phyloP scores from a whole-genome alignment of 2,329 filamentous ascomycete genomes.

The Pseudocercospora crystallina region DNA sequence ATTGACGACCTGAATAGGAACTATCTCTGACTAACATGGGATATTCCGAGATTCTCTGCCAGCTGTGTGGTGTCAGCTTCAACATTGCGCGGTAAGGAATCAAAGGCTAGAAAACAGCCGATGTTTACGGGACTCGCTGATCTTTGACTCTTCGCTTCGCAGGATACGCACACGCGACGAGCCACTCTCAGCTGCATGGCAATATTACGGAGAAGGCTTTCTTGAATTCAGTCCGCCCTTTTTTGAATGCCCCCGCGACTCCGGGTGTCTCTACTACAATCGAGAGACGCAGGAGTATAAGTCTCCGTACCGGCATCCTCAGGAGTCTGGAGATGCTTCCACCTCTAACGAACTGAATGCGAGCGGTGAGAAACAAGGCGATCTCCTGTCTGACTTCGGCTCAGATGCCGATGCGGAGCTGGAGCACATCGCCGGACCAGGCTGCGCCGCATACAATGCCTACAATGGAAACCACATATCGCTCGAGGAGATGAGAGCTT shows the following conservation, averaged over 20 bases:
- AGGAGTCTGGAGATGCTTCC: too few relatives aligned
- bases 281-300: neutral
- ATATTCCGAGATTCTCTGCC: constrained; percentile 8
- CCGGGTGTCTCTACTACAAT: constrained; percentile 4
- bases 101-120: too few relatives aligned
- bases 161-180: neutral
- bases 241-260: constrained; percentile 1
- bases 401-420: neutral
- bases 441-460: constrained; percentile 2
- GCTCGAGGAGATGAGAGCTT: constrained; percentile 15
- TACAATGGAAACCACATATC: constrained; percentile 18
- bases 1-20: too few relatives aligned
- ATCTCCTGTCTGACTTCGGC: neutral
- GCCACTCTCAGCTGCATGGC: constrained; percentile 8
- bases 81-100: constrained; percentile 12
- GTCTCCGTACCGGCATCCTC: neutral
- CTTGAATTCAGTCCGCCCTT: neutral
- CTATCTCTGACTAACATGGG: neutral
- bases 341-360: too few relatives aligned
- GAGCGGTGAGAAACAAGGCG: too few relatives aligned
- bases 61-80: constrained; percentile 16
- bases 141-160: too few relatives aligned
- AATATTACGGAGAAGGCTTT: neutral
- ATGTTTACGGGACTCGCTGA: too few relatives aligned
- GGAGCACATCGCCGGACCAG: constrained; percentile 20